Evolutionary conservation across 2,329 filamentous ascomycete species (phyloP).

Genomic region (Epichloe bromicola): DNA sequence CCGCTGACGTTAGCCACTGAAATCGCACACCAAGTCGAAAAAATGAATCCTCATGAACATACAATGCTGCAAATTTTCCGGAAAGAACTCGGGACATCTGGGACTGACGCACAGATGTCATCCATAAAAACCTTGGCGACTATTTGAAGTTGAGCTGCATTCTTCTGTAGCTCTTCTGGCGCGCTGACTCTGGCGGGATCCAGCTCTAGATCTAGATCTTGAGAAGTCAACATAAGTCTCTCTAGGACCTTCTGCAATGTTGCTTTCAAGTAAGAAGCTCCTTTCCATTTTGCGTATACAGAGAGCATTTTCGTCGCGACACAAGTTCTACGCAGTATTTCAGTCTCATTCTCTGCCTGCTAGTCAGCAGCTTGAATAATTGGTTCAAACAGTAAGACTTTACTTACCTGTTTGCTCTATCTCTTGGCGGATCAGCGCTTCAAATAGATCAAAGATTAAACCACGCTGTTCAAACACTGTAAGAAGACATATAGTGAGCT

Average conservation of each 20-base stretch:
- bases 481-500: constrained; percentile 52
- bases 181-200: constrained; percentile 49
- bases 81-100: constrained; percentile 49
- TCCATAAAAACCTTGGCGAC: constrained; percentile 61
- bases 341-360: constrained; percentile 47
- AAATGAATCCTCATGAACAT: constrained; percentile 15
- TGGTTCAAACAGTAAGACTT: background rate
- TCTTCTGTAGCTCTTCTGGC: constrained; percentile 50
- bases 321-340: constrained; percentile 53
- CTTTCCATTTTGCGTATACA: constrained; percentile 61
- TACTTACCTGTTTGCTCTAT: constrained; percentile 51
- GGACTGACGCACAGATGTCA: constrained; percentile 51
- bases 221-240: constrained; percentile 50
- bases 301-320: constrained; percentile 63
- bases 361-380: constrained; percentile 7
- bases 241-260: constrained; percentile 56
- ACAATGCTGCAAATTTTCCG: constrained; percentile 55
- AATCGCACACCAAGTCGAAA: background rate
- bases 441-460: constrained; percentile 47
- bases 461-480: constrained; percentile 59
- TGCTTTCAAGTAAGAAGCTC: constrained; percentile 45
- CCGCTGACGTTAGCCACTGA: background rate
- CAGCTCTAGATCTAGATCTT: constrained; percentile 54
- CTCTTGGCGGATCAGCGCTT: constrained; percentile 55
- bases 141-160: constrained; percentile 50